These are phyloP conservation scores for Vigna angularis DNA, from an alignment of 306 rosid genomes.

Conservation along the genomic window DNA sequence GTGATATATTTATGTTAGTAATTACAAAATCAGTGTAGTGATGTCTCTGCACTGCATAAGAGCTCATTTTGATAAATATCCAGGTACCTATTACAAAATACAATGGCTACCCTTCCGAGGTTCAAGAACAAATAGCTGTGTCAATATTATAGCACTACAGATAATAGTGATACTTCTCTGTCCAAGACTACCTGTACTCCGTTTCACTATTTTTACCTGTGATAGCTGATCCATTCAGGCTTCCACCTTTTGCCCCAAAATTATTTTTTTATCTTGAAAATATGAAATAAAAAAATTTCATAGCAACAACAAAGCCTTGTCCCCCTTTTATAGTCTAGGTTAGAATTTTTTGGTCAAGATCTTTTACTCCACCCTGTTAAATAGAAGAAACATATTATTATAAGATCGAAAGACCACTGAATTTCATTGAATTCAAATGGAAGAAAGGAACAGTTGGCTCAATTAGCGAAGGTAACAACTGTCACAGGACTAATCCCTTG, in stretches of 20 bases:
- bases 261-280: neutral
- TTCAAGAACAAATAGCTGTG: neutral
- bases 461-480: neutral
- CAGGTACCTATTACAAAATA: neutral
- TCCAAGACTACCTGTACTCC: neutral
- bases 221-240: neutral
- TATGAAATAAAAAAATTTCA: neutral
- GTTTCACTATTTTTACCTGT: neutral
- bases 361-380: neutral
- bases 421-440: neutral
- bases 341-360: neutral
- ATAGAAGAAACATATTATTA: neutral
- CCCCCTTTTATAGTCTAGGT: conserved; percentile 7
- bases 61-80: conserved; percentile 1
- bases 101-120: neutral
- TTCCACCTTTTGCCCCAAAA: conserved; percentile 1
- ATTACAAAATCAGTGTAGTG: neutral
- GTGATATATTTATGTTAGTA: neutral
- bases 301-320: neutral
- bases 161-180: neutral
- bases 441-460: neutral
- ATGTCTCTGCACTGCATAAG: conserved; percentile 25
- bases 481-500: neutral
- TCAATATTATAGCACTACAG: neutral
- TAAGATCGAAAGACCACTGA: neutral